Evolutionary conservation across 148 eudicot species (phyloP).

Genomic region (Vaccinium darrowii): DNA sequence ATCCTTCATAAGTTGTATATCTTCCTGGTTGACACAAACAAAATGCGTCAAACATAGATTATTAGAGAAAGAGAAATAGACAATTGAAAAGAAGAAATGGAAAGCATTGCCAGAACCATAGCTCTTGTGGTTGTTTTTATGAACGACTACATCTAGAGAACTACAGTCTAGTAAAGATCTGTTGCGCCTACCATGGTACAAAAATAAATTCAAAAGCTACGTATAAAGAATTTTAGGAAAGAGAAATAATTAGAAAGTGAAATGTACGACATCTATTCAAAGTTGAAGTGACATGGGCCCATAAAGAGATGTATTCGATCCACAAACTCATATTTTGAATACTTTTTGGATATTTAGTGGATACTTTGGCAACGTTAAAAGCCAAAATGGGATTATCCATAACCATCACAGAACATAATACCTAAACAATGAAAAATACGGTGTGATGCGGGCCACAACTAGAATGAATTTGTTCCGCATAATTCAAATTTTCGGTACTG

Average conservation of each 20-base stretch:
- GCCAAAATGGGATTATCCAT: no score
- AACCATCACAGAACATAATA: no score
- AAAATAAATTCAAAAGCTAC: neutral
- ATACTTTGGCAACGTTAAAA: no score
- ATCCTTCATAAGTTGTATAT: constrained; percentile 80
- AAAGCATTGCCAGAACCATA: neutral
- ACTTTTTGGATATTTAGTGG: no score
- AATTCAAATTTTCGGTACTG: neutral
- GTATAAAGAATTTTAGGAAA: neutral
- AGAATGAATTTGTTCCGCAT: neutral
- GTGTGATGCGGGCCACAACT: neutral
- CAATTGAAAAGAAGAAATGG: neutral
- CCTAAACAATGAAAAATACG: neutral
- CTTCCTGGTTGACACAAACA: constrained; percentile 46
- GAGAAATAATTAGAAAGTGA: neutral
- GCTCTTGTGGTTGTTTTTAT: neutral
- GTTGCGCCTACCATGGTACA: neutral
- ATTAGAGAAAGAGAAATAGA: neutral
- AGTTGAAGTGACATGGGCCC: neutral
- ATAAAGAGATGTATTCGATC: neutral
- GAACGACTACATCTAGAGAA: neutral
- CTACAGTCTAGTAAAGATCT: neutral
- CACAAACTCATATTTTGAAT: neutral
- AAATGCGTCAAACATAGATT: neutral
- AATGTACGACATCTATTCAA: neutral